Evolutionary conservation across 1,284 basidiomycete species (phyloP), one percentile per base, ranked within the genome.

Genomic region (Puccinia triticina): DNA sequence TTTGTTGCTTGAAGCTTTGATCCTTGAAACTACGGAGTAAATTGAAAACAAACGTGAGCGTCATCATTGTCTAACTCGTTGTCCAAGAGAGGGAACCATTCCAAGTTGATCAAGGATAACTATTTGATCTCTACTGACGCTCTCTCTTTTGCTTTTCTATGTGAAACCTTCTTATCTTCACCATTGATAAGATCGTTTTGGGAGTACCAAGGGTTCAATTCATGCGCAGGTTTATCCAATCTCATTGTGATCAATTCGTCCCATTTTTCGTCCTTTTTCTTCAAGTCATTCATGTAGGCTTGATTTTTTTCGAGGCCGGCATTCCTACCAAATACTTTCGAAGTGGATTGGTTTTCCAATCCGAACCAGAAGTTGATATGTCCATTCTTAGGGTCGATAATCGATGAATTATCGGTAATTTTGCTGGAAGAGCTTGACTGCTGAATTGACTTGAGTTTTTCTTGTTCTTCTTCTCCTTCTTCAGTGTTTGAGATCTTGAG

Each of bases 341-440:
- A 80, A 8, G 77, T 80, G 18, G 77, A 80, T 53, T 80, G 77
- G 32, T 80, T 53, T 46, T 80, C 77, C 34, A 80, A 57, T 32
- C 48, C 48, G 26, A 66, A 80, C 77, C 77, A 80, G 72, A 80
- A 80, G 67, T 80, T 80, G 53, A 80, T 80, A 48, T 80, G 77
- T 55, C 77, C 77, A 43, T 55, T 80, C 67, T 80, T 69, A 23
- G 77, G 67, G 57, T 80, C 77, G 37, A 80, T 80, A 23, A 80
- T 80, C 4, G 77, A 80, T 57, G 77, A 80, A 46, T 80, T 72
- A 59, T 80, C 67, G 29, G 77, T 61, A 23, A 55, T 23, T 26
- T 71, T 71, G 23, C 50, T 32, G 8, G 48, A 37, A 43, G 77
- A 53, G 23, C 34, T 26, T 29, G 64, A 12, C n/a, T 46, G 37